These are phyloP conservation scores for Berberis thunbergii DNA, from an alignment of 164 flowering plant species.

Conservation along the genomic window DNA sequence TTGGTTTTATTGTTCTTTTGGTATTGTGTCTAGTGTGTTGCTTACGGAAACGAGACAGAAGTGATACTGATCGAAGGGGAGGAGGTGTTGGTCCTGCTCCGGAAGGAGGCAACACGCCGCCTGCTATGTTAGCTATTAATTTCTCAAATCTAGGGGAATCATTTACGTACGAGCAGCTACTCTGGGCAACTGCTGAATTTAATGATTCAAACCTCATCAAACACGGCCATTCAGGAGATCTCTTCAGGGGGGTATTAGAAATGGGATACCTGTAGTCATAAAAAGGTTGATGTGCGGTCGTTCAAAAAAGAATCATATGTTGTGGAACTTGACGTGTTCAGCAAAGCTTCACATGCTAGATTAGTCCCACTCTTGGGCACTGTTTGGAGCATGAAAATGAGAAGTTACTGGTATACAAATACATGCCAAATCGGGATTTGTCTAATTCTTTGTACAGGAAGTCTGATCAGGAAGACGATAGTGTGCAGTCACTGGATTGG, in stretches of 20 bases:
- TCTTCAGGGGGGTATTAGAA: constrained; percentile 64
- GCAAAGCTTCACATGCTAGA: constrained; percentile 65
- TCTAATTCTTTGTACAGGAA: constrained; percentile 64
- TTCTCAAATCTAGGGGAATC: constrained; percentile 57
- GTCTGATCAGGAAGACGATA: constrained; percentile 40
- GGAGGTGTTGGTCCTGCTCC: constrained; percentile 43
- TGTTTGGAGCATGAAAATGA: constrained; percentile 76
- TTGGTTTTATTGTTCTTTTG: constrained; percentile 43
- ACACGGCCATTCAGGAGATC: constrained; percentile 88
- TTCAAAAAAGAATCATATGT: constrained; percentile 51
- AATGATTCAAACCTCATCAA: constrained; percentile 68
- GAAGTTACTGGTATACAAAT: constrained; percentile 74
- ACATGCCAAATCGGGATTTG: constrained; percentile 86
- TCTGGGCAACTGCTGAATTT: constrained; percentile 60
- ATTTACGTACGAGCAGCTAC: constrained; percentile 69
- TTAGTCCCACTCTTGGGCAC: constrained; percentile 82
- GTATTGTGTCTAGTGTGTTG: constrained; percentile 27
- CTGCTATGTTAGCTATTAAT: constrained; percentile 35
- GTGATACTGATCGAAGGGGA: constrained; percentile 38
- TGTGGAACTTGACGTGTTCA: constrained; percentile 63
- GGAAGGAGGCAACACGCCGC: constrained; percentile 19
- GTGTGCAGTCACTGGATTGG: constrained; percentile 90
- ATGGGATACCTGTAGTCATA: constrained; percentile 51
- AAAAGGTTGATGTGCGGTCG: constrained; percentile 50
- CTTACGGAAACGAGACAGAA: constrained; percentile 25